Conservation (phyloP, 176 grass and related monocot species). For the Saccharum spontaneum region DNA sequence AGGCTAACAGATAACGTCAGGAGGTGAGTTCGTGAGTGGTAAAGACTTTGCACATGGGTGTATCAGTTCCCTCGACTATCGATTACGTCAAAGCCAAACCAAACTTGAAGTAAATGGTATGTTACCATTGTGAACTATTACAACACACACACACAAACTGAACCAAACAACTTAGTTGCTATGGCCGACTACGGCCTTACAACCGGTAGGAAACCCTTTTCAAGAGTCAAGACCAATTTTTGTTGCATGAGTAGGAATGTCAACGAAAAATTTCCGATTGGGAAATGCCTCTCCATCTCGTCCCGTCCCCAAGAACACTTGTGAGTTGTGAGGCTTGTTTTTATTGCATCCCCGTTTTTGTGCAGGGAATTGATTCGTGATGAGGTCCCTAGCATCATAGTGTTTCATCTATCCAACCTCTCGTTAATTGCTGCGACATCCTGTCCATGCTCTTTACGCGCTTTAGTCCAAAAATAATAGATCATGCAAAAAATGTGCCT, state of each 20-base stretch:
- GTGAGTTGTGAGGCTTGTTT: not conserved
- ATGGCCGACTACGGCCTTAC: too few relatives aligned
- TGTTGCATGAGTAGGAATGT: not conserved
- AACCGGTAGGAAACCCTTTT: too few relatives aligned
- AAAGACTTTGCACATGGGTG: too few relatives aligned
- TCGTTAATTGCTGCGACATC: not conserved
- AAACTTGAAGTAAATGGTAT: too few relatives aligned
- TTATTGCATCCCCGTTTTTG: not conserved
- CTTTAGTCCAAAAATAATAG: not conserved
- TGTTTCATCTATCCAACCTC: not conserved
- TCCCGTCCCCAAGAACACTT: not conserved
- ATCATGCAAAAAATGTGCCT: not conserved
- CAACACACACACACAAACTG: too few relatives aligned
- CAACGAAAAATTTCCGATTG: not conserved
- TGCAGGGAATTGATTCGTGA: not conserved
- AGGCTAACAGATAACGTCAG: too few relatives aligned
- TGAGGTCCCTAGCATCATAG: too few relatives aligned
- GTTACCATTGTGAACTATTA: too few relatives aligned
- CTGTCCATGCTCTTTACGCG: not conserved
- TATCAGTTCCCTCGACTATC: too few relatives aligned
- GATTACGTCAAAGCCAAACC: too few relatives aligned
- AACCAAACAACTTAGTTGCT: too few relatives aligned
- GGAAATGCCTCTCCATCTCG: not conserved
- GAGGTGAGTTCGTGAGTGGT: too few relatives aligned
- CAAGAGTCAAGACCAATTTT: not conserved